These are phyloP conservation scores for Tanozyma kutaoensis DNA, from an alignment of 805 yeast species.

Conservation along the genomic window DNA sequence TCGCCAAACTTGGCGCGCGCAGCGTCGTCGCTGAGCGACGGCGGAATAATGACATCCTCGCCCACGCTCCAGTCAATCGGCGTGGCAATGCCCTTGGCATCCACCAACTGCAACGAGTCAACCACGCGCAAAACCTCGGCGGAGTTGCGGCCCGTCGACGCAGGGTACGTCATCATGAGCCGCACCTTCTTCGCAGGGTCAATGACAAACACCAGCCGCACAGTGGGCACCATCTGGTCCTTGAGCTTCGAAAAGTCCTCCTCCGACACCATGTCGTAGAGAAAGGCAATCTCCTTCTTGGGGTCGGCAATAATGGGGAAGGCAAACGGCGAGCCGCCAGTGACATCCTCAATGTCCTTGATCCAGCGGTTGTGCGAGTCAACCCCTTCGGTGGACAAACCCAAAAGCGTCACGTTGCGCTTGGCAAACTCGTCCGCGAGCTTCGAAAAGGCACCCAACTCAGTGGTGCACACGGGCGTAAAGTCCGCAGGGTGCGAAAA, in stretches of 20 bases:
- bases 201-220: constrained; percentile 59
- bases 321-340: constrained; percentile 35
- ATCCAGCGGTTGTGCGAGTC: constrained; percentile 57
- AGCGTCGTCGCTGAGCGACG: constrained; percentile 44
- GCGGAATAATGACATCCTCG: constrained; percentile 63
- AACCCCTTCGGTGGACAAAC: constrained; percentile 51
- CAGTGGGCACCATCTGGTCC: constrained; percentile 52
- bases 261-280: constrained; percentile 60
- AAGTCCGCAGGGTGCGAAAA: constrained; percentile 71
- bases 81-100: constrained; percentile 47
- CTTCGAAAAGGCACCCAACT: constrained; percentile 63
- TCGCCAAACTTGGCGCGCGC: constrained; percentile 51
- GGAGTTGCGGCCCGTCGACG: constrained; percentile 65
- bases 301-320: constrained; percentile 66
- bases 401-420: constrained; percentile 54
- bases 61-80: constrained; percentile 68
- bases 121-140: constrained; percentile 61
- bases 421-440: constrained; percentile 56
- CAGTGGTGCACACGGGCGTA: constrained; percentile 74
- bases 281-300: constrained; percentile 42
- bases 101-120: constrained; percentile 58
- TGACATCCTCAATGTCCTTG: constrained; percentile 55
- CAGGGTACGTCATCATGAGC: constrained; percentile 54
- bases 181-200: constrained; percentile 55
- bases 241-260: constrained; percentile 56